Evolutionary conservation across 768 basidiomycete genomes (phyloP).

Genomic region (Lactarius sp.): DNA sequence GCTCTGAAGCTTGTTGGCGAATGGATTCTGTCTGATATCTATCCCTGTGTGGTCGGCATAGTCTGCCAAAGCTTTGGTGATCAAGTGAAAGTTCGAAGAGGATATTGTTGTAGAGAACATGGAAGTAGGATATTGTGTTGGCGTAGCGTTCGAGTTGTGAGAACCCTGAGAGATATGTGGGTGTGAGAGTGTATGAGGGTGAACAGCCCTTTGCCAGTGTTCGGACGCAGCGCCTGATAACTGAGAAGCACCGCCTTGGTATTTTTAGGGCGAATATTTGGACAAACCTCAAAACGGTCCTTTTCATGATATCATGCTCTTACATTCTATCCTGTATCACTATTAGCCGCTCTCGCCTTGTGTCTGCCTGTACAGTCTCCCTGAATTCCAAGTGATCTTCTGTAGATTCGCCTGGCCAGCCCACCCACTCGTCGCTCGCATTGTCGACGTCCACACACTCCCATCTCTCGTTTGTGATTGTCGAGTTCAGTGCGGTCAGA

Average conservation of each 20-base stretch:
- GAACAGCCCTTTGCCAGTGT: too few species aligned
- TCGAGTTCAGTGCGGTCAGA: conserved; percentile 72
- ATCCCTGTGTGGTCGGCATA: background rate
- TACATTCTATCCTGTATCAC: conserved; percentile 54
- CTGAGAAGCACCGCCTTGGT: too few species aligned
- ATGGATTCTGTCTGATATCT: background rate
- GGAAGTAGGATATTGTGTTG: too few species aligned
- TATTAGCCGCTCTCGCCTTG: conserved; percentile 39
- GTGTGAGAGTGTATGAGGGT: too few species aligned
- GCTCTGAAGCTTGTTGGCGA: too few species aligned
- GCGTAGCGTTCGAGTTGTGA: too few species aligned
- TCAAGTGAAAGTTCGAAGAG: background rate
- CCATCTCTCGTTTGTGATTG: conserved; percentile 69
- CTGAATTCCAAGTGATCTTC: background rate
- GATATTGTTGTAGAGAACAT: too few species aligned
- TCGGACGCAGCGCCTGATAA: too few species aligned
- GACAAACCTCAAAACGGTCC: conserved; percentile 64
- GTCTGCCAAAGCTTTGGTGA: background rate
- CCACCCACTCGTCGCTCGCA: conserved; percentile 47
- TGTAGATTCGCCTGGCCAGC: background rate
- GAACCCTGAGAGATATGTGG: too few species aligned
- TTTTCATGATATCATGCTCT: conserved; percentile 66
- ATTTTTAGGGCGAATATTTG: conserved; percentile 48
- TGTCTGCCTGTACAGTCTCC: background rate
- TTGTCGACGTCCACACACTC: conserved; percentile 53